phyloP scores from a whole-genome alignment of 2,329 filamentous ascomycete genomes.

The Colletotrichum liaoningense region DNA sequence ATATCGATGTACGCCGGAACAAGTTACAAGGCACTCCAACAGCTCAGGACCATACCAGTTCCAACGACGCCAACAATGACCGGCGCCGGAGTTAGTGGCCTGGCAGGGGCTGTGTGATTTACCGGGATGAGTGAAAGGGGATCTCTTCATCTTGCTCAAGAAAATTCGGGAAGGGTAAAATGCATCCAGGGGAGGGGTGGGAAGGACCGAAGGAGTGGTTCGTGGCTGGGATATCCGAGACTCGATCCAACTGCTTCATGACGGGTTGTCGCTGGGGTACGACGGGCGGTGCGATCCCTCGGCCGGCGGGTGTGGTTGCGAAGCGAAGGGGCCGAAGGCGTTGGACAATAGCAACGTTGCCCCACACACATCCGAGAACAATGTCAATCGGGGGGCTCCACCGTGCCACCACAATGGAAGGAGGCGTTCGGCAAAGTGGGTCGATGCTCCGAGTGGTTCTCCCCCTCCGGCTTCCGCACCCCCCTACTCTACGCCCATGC shows the following conservation, averaged over 20 bases:
- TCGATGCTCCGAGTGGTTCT: not conserved
- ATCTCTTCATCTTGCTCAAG: not conserved
- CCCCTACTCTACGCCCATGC: not conserved
- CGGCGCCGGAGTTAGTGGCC: not conserved
- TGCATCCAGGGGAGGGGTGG: not conserved
- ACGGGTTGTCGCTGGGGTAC: not conserved
- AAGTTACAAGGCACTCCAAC: not conserved
- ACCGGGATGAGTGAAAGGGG: not conserved
- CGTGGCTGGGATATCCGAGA: not conserved
- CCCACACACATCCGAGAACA: slow-evolving; percentile 27
- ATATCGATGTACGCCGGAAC: not conserved
- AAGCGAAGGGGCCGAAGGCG: not conserved
- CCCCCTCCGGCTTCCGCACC: not conserved
- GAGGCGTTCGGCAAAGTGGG: slow-evolving; percentile 15
- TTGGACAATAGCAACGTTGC: slow-evolving; percentile 11
- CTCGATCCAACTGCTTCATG: not conserved
- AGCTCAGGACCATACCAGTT: not conserved
- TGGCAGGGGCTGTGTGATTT: not conserved
- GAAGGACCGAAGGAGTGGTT: slow-evolving; percentile 1
- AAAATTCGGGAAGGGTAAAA: not conserved
- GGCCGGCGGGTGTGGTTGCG: not conserved
- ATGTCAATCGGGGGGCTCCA: slow-evolving; percentile 5
- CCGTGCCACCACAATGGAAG: slow-evolving; percentile 19
- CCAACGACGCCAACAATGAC: not conserved
- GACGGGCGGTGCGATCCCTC: not conserved